Base-by-base conservation (phyloP, 352 stramenopile genomes). In the Pythium vanterpoolii region DNA sequence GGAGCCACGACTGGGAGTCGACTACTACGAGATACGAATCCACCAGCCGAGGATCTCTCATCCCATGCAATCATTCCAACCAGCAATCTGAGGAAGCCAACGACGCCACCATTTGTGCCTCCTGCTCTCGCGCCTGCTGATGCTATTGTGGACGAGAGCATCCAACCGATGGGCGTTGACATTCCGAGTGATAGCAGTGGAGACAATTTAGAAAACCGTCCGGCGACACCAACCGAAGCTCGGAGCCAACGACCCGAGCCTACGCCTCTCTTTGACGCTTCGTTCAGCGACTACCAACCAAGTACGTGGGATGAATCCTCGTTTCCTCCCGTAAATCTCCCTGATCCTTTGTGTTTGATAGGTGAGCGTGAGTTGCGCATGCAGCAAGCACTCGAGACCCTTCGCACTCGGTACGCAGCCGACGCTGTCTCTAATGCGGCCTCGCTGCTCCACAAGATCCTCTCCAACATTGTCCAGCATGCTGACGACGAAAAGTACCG, bases 401-500 rank as follows among this genome's bases (percentile, higher is more conserved):
- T 93, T 0, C 71, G 74, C 23, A 14, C 19, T 5, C 72, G 73
- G 5, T 69, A 85, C 50, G 55, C 56, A 19, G 14, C 33, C 0
- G 71, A 83, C 3, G n/a, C 36, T 18, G 74, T 78, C 4, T n/a
- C 45, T 4, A 77, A 69, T 16, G 71, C 81, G 4, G 66, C 66
- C 0, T 73, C 71, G 3, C 34, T 88, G 21, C 68, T 93, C 16
- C 58, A 88, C 57, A 83, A 84, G 50, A 85, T 93, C 60, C 67
- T 93, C 11, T 77, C 74, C 33, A 93, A 93, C 66, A 79, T 93
- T 50, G 66, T 88, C n/a, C 30, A 66, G n/a, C 60, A 89, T 38
- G 75, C 81, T 1, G 19, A 30, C 2, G 71, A 91, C 23, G 60
- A 56, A 31, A 90, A 89, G 54, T 91, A 82, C 55, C 75, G 74